Base-by-base conservation (phyloP, 2,329 filamentous ascomycete genomes). In the Emericellopsis atlantica region DNA sequence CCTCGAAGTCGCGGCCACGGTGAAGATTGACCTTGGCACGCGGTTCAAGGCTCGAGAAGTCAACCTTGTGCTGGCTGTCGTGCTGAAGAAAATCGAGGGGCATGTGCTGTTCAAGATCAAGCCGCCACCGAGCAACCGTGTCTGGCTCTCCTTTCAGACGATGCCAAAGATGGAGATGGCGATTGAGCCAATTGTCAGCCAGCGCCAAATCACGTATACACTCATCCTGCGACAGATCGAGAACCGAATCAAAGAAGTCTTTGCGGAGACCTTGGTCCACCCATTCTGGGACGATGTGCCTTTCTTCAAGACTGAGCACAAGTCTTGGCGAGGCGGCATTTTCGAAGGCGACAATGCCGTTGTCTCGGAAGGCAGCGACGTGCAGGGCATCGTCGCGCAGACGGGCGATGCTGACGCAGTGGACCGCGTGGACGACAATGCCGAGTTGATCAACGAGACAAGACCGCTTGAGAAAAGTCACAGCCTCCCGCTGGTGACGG, bases 211-310 rank as follows among this genome's bases (percentile, higher is more conserved):
- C 48, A 96, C 92, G 0, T 96, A 95, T 59, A 85, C 82, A 2
- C 75, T 95, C 44, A 92, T 98, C 42, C 71, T 96, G 11, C 79
- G 88, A 39, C 86, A 93, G 45, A 96, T 98, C 44, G 92, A 98
- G 60, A 94, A 84, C 54, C 76, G 88, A 39, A 95, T 98, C 56
- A 84, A 93, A 53, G 89, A 95, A 59, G 88, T 95, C 8, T 73
- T 98, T 45, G 85, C 84, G 9, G 92, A 98, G 62, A 95, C 88
- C 1, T 60, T 96, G 16, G 92, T 98, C 2, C 69, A 82, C 42
- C 92, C 92, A 0, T 94, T 94, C 55, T 98, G 92, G 90, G 92
- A 98, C 48, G 92, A 98, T 56, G 74, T 87, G 21, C 88, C 92
- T 0, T 96, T 98, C 59, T 82, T 87, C 55, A 78, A 84, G 50